Evolutionary conservation across 2,329 filamentous ascomycete genomes (phyloP).

Genomic region (Fusarium tupiense): DNA sequence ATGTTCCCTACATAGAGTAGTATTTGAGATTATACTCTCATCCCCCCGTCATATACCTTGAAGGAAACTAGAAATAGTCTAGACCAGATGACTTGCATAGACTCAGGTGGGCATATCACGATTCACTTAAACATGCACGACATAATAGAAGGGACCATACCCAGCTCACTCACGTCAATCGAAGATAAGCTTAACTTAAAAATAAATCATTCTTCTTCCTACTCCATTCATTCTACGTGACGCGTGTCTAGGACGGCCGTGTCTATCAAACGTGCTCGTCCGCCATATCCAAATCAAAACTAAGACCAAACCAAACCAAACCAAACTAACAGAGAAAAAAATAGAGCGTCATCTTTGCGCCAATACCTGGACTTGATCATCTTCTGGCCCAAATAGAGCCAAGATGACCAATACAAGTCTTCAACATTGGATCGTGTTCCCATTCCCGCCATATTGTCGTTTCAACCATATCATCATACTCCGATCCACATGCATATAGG

Average conservation of each 20-base stretch:
- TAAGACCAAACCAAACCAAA: not conserved
- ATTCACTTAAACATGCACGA: not conserved
- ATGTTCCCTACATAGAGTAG: not conserved
- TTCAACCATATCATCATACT: constrained; percentile 43
- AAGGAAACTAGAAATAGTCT: not conserved
- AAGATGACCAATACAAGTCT: not conserved
- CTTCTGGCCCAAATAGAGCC: constrained; percentile 8
- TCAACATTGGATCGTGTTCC: constrained; percentile 40
- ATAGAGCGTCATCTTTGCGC: constrained; percentile 39
- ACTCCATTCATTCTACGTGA: constrained; percentile 41
- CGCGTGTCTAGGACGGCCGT: constrained; percentile 38
- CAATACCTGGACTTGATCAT: constrained; percentile 26
- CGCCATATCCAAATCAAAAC: constrained; percentile 25
- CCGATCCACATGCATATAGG: constrained; percentile 44
- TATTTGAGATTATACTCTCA: not conserved
- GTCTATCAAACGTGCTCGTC: constrained; percentile 41
- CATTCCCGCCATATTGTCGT: constrained; percentile 31
- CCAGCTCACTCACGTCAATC: not conserved
- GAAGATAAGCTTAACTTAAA: constrained; percentile 12
- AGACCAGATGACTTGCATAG: not conserved
- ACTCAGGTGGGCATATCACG: not conserved
- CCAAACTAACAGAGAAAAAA: constrained; percentile 17
- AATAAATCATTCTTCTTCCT: constrained; percentile 29
- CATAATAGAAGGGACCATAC: not conserved
- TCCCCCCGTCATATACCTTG: not conserved